phyloP scores from a whole-genome alignment of 2,329 filamentous ascomycete species.

The Graphilbum ipis-grandicollis region DNA sequence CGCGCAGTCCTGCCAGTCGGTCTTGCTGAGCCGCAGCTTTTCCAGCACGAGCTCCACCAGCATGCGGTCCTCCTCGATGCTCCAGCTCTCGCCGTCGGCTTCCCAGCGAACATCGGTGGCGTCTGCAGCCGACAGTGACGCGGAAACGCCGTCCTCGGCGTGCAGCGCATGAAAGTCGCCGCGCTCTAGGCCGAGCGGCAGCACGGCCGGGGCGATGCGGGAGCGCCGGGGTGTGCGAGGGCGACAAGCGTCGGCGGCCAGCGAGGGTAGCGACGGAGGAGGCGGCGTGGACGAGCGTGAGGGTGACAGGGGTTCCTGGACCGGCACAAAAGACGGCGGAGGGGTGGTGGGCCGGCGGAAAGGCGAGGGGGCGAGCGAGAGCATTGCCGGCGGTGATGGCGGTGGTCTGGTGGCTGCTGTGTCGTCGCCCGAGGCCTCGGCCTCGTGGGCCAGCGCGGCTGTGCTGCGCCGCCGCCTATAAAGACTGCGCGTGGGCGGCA shows the following conservation, averaged over 20 bases:
- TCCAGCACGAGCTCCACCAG: conserved; percentile 51
- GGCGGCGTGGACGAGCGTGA: background rate
- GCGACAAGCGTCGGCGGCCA: background rate
- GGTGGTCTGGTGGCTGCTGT: conserved; percentile 1
- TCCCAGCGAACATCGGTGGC: conserved; percentile 25
- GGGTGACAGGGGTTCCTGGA: no score
- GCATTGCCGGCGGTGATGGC: no score
- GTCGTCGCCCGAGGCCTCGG: no score
- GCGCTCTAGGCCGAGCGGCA: conserved; percentile 41
- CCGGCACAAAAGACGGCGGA: background rate
- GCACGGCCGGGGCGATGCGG: conserved; percentile 40
- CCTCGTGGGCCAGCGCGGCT: no score
- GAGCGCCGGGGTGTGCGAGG: conserved; percentile 42
- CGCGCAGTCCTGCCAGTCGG: conserved; percentile 52
- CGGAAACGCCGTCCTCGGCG: no score
- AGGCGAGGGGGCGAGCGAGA: background rate
- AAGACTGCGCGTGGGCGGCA: conserved; percentile 21
- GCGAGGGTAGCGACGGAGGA: background rate
- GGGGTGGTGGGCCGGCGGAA: background rate
- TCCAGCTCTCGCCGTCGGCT: conserved; percentile 35
- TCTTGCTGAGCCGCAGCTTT: conserved; percentile 45
- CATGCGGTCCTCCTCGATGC: conserved; percentile 43
- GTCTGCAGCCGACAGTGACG: no score
- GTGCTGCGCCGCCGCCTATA: conserved; percentile 37
- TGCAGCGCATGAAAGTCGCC: conserved; percentile 38